Conservation (phyloP, 140 eudicot species). For the Flaveria floridana region DNA sequence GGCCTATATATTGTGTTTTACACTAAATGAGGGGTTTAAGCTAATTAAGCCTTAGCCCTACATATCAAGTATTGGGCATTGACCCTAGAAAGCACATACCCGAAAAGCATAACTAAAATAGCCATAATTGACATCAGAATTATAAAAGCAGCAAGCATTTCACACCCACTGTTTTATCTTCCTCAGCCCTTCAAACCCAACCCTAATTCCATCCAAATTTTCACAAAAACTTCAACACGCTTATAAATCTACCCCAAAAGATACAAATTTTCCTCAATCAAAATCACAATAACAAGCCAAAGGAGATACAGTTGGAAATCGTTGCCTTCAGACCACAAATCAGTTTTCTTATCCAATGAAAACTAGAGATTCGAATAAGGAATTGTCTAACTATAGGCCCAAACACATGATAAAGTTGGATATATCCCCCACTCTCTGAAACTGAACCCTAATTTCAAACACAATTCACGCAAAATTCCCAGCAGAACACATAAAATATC, state of each 20-base stretch:
- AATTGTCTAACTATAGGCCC: conserved; percentile 21
- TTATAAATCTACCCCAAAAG: not conserved
- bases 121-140: not conserved
- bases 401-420: conserved; percentile 5
- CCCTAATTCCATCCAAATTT: conserved; percentile 27
- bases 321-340: not conserved
- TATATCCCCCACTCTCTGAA: conserved; percentile 29
- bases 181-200: conserved; percentile 25
- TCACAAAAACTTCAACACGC: not conserved
- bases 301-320: not conserved
- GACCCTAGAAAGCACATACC: conserved; percentile 7
- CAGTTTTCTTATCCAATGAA: conserved; percentile 8
- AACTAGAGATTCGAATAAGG: not conserved
- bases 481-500: conserved; percentile 18
- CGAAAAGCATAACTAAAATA: not conserved
- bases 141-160: not conserved
- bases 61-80: conserved; percentile 1
- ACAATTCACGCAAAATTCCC: conserved; percentile 11
- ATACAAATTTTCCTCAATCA: not conserved
- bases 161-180: conserved; percentile 5
- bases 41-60: not conserved
- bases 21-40: conserved; percentile 1
- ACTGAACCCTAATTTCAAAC: conserved; percentile 34
- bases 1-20: conserved; percentile 7
- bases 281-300: conserved; percentile 5